Conservation (phyloP, 1,139 yeast species). For the Pichia norvegensis region DNA sequence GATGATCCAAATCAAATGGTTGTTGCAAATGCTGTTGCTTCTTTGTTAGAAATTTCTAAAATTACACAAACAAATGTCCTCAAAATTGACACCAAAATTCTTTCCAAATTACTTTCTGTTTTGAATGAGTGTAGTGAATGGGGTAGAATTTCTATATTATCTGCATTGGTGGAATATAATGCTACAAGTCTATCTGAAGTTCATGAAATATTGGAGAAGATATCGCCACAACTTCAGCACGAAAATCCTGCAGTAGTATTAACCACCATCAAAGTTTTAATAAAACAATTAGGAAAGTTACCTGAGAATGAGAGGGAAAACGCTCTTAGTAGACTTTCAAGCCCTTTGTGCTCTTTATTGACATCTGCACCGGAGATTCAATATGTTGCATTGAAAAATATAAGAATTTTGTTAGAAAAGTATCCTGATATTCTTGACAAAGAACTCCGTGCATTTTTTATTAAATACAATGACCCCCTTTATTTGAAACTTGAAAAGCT, state of each 20-base stretch:
- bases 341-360: constrained; percentile 84
- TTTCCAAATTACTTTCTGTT: constrained; percentile 67
- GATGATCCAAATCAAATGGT: constrained; percentile 95
- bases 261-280: constrained; percentile 73
- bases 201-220: constrained; percentile 80
- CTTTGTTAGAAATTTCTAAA: constrained; percentile 66
- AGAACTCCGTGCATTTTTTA: constrained; percentile 85
- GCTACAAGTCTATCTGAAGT: constrained; percentile 57
- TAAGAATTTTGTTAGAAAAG: constrained; percentile 81
- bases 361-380: constrained; percentile 91
- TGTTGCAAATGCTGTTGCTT: constrained; percentile 84
- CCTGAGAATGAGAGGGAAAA: constrained; percentile 36
- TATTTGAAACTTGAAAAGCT: constrained; percentile 88
- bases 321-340: constrained; percentile 67
- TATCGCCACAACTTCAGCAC: constrained; percentile 93
- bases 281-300: constrained; percentile 60
- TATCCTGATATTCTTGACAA: constrained; percentile 73
- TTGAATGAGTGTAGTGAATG: constrained; percentile 97
- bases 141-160: constrained; percentile 90
- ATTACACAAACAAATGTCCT: constrained; percentile 34
- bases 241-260: constrained; percentile 94
- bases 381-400: constrained; percentile 87
- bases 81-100: constrained; percentile 37
- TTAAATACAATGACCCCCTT: constrained; percentile 90
- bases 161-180: constrained; percentile 69